A percentile compares a stretch with the other conserved stretches of the same genome.
phyloP scores from a whole-genome alignment of 2,329 filamentous ascomycete species.

The Epichloe aotearoae region DNA sequence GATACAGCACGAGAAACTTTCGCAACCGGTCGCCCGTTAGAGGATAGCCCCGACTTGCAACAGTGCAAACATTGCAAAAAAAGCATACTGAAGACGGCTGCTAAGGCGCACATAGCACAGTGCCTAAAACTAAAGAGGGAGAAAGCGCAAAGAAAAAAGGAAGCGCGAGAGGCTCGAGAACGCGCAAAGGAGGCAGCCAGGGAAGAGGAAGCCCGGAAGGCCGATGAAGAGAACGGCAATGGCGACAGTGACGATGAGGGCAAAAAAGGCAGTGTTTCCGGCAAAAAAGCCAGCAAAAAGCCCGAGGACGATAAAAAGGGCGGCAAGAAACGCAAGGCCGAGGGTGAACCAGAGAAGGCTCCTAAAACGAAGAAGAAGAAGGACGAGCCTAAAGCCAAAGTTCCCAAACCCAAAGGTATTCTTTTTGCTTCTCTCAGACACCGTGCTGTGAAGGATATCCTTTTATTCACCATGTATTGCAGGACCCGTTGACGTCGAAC shows the following conservation, averaged over 20 bases:
- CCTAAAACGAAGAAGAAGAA: constrained; percentile 91
- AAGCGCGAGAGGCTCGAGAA: constrained; percentile 57
- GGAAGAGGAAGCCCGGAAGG: constrained; percentile 41
- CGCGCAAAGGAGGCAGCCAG: constrained; percentile 49
- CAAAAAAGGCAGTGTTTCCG: constrained; percentile 26
- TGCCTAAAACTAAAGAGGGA: constrained; percentile 77
- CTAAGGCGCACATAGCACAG: constrained; percentile 66
- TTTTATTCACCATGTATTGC: not conserved
- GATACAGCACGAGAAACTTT: constrained; percentile 68
- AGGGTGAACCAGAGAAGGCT: constrained; percentile 64
- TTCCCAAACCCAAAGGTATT: constrained; percentile 67
- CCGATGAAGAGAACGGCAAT: constrained; percentile 33
- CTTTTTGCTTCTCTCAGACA: not conserved
- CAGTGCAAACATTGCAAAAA: constrained; percentile 94
- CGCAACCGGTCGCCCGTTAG: constrained; percentile 64
- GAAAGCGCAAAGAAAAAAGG: constrained; percentile 69
- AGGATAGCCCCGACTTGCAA: constrained; percentile 66
- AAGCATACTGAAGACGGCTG: constrained; percentile 61
- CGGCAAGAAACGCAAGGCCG: constrained; percentile 68
- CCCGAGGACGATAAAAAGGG: constrained; percentile 50
- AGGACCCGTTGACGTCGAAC: constrained; percentile 85
- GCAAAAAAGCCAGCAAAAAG: constrained; percentile 58
- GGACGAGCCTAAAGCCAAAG: constrained; percentile 75
- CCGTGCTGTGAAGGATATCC: not conserved
- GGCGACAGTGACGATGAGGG: constrained; percentile 33